These are phyloP conservation scores for Coix lacrymajobi DNA, from an alignment of 176 grass and related monocot genomes.

Conservation along the genomic window DNA sequence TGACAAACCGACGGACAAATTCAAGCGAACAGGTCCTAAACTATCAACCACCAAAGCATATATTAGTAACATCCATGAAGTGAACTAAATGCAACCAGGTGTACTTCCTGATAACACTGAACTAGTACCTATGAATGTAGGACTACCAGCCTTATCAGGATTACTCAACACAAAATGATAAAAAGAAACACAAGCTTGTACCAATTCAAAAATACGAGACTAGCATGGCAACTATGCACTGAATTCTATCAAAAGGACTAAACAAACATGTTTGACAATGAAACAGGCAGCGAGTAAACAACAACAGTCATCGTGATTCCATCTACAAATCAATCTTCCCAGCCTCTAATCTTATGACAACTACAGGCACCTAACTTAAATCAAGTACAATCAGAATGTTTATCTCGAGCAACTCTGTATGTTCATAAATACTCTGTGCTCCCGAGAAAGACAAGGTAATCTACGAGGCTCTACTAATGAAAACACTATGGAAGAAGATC, in stretches of 20 bases:
- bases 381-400: constrained; percentile 16
- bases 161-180: not conserved
- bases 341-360: constrained; percentile 9
- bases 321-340: constrained; percentile 26
- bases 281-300: not conserved
- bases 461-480: not conserved
- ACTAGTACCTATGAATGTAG: not conserved
- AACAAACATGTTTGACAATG: not conserved
- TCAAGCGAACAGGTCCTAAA: not conserved
- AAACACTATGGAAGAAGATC: not conserved
- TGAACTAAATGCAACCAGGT: not conserved
- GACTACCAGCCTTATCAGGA: not conserved
- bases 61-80: not conserved
- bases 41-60: not conserved
- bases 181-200: not conserved
- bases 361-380: constrained; percentile 11
- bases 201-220: not conserved
- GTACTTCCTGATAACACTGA: not conserved
- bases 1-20: too few relatives aligned
- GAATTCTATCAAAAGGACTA: not conserved
- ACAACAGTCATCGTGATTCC: not conserved
- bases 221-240: not conserved
- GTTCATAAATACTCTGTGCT: not conserved
- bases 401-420: constrained; percentile 5
- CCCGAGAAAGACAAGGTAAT: not conserved